Conservation (phyloP, 176 grass and related monocot species). For the Juncus inflexus region DNA sequence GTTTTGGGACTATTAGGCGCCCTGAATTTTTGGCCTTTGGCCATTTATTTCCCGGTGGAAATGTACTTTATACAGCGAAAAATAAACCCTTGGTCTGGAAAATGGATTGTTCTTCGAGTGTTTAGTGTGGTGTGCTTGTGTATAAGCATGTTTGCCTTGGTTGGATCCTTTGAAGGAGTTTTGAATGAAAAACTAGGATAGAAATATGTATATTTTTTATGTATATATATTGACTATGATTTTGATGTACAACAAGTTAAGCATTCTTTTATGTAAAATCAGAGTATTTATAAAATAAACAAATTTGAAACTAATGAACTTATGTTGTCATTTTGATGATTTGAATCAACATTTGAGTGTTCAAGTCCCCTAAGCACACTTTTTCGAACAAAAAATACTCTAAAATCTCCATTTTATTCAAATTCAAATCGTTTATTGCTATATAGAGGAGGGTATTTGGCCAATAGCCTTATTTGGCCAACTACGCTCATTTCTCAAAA, state of each 20-base stretch:
- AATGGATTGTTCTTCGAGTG: constrained; percentile 36
- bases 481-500: no score
- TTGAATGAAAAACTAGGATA: constrained; percentile 36
- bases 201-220: neutral
- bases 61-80: constrained; percentile 65
- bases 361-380: no score
- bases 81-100: constrained; percentile 36
- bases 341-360: no score
- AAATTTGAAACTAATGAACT: no score
- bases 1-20: constrained; percentile 61
- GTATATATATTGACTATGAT: neutral
- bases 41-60: constrained; percentile 67
- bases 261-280: no score
- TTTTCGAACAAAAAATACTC: no score
- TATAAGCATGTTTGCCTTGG: constrained; percentile 51
- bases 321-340: no score
- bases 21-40: constrained; percentile 56
- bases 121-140: constrained; percentile 45
- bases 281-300: no score
- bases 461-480: no score
- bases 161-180: constrained; percentile 57
- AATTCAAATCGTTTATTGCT: no score
- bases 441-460: no score
- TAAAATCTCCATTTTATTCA: no score
- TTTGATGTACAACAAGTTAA: neutral